Evolutionary conservation across 345 rosid genomes (phyloP).

Genomic region (Euclidium syriacum): DNA sequence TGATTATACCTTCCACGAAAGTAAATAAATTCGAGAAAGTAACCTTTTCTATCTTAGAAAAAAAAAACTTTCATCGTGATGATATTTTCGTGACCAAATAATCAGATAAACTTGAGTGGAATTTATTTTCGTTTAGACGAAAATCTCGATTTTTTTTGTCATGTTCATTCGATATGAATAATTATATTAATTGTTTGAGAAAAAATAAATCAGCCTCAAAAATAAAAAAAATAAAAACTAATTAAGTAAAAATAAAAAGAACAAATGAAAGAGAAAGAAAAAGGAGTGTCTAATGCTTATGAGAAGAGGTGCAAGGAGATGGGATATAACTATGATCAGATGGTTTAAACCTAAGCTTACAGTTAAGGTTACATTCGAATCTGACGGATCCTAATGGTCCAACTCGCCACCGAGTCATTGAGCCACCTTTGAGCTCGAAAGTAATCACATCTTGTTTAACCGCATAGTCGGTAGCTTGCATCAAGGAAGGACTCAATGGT

Average conservation of each 20-base stretch:
- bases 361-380: conserved; percentile 49
- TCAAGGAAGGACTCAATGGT: conserved; percentile 44
- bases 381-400: conserved; percentile 60
- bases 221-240: conserved; percentile 3
- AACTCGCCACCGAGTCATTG: conserved; percentile 63
- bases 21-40: no score
- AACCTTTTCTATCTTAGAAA: no score
- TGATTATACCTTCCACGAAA: no score
- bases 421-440: conserved; percentile 61
- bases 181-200: background rate
- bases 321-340: conserved; percentile 35
- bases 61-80: no score
- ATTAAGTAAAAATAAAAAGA: background rate
- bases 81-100: no score
- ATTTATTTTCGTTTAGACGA: no score
- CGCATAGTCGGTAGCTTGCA: conserved; percentile 33
- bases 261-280: background rate
- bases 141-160: background rate
- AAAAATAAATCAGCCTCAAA: background rate
- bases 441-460: conserved; percentile 43
- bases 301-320: conserved; percentile 53
- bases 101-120: no score
- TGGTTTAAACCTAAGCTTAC: conserved; percentile 55
- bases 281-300: conserved; percentile 41
- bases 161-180: background rate